These are phyloP conservation scores for Sedum album DNA, from an alignment of 164 flowering plant species.

Conservation along the genomic window DNA sequence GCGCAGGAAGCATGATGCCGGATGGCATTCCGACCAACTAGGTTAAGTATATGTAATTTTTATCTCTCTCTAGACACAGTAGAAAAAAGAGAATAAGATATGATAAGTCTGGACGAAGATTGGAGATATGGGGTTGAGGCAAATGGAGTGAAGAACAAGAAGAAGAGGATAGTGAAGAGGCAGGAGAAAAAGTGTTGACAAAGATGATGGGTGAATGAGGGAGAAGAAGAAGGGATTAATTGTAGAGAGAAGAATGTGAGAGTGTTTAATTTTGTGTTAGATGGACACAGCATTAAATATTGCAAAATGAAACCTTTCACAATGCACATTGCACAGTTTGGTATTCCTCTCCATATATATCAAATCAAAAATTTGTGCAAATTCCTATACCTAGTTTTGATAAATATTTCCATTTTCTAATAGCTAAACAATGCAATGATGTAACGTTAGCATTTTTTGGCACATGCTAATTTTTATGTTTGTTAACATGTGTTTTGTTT, in stretches of 20 bases:
- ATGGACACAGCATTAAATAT: constrained; percentile 5
- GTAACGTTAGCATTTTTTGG: no score
- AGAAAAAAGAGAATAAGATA: not conserved
- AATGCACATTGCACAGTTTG: not conserved
- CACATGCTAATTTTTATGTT: not conserved
- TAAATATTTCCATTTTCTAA: not conserved
- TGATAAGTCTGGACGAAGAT: not conserved
- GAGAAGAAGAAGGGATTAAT: not conserved
- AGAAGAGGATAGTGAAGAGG: not conserved
- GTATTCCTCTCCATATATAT: constrained; percentile 1
- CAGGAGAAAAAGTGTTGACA: constrained; percentile 2
- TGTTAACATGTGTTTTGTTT: not conserved
- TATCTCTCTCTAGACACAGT: not conserved
- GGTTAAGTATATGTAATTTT: not conserved
- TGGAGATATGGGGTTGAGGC: not conserved
- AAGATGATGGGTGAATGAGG: not conserved
- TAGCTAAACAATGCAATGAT: no score
- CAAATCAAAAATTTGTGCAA: no score
- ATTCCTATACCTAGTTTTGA: no score
- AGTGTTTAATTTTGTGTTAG: not conserved
- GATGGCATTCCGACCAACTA: not conserved
- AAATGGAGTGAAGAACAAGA: not conserved
- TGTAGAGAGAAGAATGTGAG: constrained; percentile 1
- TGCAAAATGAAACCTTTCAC: constrained; percentile 1
- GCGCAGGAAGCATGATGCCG: not conserved